Evolutionary conservation across 257 asterid species (phyloP), one percentile per base, ranked within the genome.

Genomic region (Solanum clarkiae): DNA sequence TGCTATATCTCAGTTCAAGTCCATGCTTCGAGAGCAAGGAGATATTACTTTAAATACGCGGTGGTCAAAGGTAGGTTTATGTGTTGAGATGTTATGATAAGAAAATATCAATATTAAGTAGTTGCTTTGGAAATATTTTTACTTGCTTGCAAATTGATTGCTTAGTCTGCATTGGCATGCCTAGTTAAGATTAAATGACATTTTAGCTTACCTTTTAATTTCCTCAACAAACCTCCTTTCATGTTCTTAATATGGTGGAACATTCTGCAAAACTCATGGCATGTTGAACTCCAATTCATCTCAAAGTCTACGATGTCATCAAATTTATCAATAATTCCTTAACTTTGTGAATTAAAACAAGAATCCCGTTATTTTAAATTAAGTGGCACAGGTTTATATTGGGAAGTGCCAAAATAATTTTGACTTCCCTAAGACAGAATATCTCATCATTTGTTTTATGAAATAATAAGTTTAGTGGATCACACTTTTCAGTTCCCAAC

Each of bases 21-120:
- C 92, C 71, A 90, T 97, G 98, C 98, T 97, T 66, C 89, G 87
- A 87, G 98, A 95, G 63, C 93, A 83, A 29, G 94, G 91, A 89
- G 94, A 91, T 83, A 86, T 97, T 85, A 91, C 93, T 82, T 89
- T 91, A 82, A 88, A 77, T 84, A 92, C 98, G 53, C 96, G 98
- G 85, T 97, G 99, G 99, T 97, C 98, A 75, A 97, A 93, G 97
- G 99, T 95, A 87, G 53, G 87, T 81, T 80, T 80, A 40, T 57
- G 13, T 69, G 53, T 69, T 79, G 62, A 77, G 63, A 26, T 77
- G 44, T 77, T 29, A 53, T 53, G 65, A 17, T 54, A 26, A 77
- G 47, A 77, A 77, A 77, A 77, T 77, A 15, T 49, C 62, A 77
- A 51, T 77, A 26, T 24, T 24, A 24, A 26, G 47, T 77, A 51